Conservation (phyloP, 208 protist genomes). For the Crithidia thermophila region DNA sequence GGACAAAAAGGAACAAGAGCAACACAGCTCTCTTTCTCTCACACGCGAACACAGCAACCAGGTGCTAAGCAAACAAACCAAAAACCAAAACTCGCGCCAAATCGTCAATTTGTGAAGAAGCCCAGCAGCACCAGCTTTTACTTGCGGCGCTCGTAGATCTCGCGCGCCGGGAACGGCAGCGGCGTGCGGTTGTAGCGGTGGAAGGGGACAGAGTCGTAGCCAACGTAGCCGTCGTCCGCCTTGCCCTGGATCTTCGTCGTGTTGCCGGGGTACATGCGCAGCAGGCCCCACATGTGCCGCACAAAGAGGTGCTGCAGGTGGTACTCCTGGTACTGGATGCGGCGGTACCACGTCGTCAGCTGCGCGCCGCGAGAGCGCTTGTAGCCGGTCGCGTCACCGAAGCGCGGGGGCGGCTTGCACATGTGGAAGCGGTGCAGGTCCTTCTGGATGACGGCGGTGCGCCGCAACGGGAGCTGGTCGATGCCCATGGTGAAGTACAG, state of each 20-base stretch:
- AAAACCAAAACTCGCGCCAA: not conserved
- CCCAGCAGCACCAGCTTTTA: slow-evolving; percentile 22
- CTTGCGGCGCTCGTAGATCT: slow-evolving; percentile 90
- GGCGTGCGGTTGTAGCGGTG: slow-evolving; percentile 89
- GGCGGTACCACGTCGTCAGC: slow-evolving; percentile 85
- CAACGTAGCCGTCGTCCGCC: slow-evolving; percentile 86
- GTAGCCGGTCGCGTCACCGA: slow-evolving; percentile 86
- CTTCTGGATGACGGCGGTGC: slow-evolving; percentile 84
- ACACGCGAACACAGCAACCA: too few species aligned
- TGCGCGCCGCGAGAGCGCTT: slow-evolving; percentile 77
- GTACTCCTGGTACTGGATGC: slow-evolving; percentile 93
- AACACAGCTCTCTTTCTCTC: too few species aligned
- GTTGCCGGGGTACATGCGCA: slow-evolving; percentile 88
- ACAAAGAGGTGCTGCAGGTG: slow-evolving; percentile 91
- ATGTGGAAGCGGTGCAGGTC: slow-evolving; percentile 82
- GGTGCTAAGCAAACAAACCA: slow-evolving; percentile 8
- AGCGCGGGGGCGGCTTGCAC: slow-evolving; percentile 71
- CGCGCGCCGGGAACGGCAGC: slow-evolving; percentile 78
- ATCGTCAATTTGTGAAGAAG: not conserved
- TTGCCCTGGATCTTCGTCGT: slow-evolving; percentile 85
- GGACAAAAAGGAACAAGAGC: not conserved
- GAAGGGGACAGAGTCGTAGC: slow-evolving; percentile 83
- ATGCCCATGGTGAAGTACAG: slow-evolving; percentile 91
- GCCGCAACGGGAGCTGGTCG: slow-evolving; percentile 86
- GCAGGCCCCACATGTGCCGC: slow-evolving; percentile 80